Conservation (phyloP, 1,284 basidiomycete species). For the Ganoderma sinense region DNA sequence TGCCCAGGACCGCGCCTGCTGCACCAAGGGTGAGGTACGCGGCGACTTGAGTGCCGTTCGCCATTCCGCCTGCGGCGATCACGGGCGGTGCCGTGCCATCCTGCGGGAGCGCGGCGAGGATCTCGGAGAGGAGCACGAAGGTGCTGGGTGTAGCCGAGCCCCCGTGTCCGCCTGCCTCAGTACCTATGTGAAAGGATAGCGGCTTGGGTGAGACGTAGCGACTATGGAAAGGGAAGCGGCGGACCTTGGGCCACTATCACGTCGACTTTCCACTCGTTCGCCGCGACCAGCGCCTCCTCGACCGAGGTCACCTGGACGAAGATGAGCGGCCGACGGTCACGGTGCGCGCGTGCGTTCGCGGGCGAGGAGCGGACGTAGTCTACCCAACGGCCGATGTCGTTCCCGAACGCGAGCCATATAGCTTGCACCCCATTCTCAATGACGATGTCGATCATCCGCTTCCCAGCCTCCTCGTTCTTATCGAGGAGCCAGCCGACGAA, state of each 20-base stretch:
- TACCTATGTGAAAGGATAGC: constrained; percentile 52
- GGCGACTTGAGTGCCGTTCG: constrained; percentile 68
- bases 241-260: constrained; percentile 81
- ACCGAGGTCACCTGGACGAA: constrained; percentile 70
- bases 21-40: constrained; percentile 72
- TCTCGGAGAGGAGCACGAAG: constrained; percentile 61
- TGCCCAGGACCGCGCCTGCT: constrained; percentile 72
- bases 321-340: constrained; percentile 53
- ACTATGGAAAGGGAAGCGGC: neutral
- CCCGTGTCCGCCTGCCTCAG: constrained; percentile 81
- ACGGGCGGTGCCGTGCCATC: constrained; percentile 53
- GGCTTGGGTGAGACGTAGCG: constrained; percentile 9
- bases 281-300: constrained; percentile 62
- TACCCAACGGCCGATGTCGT: constrained; percentile 65
- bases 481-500: constrained; percentile 79
- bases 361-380: constrained; percentile 62
- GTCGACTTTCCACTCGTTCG: constrained; percentile 70
- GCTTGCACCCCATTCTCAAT: constrained; percentile 66
- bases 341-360: constrained; percentile 41
- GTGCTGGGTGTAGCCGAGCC: constrained; percentile 62
- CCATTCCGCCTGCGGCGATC: constrained; percentile 64
- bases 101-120: constrained; percentile 53
- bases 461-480: constrained; percentile 47
- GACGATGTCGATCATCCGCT: constrained; percentile 55
- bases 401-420: constrained; percentile 79